Evolutionary conservation across 371 early-diverging fungal species (phyloP).

Genomic region (Pancytospora epiphaga): DNA sequence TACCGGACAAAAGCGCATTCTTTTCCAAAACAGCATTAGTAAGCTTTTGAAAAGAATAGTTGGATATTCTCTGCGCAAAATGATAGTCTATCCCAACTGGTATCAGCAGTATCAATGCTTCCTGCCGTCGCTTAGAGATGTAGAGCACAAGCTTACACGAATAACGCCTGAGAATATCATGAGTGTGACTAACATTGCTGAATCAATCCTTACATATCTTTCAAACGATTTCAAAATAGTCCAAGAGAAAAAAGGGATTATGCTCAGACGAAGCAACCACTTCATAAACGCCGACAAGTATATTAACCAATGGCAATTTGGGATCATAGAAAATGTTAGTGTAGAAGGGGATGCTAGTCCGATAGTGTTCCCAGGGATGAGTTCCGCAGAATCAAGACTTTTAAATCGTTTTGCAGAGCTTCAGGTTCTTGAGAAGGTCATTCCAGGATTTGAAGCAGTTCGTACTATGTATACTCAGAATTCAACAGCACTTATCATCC

Average conservation of each 20-base stretch:
- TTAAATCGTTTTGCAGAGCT: constrained; percentile 28
- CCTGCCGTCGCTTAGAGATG: constrained; percentile 37
- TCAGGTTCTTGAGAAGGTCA: constrained; percentile 42
- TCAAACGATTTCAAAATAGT: constrained; percentile 49
- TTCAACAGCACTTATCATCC: constrained; percentile 29
- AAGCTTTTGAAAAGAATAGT: constrained; percentile 39
- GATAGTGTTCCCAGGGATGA: too few species aligned
- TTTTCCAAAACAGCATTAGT: constrained; percentile 46
- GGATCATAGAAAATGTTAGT: not conserved
- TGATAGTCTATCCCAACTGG: constrained; percentile 54
- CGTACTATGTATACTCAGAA: constrained; percentile 16
- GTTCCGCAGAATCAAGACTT: constrained; percentile 23
- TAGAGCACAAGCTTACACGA: constrained; percentile 25
- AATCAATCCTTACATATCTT: constrained; percentile 34
- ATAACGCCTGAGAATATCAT: constrained; percentile 22
- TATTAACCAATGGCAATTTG: not conserved
- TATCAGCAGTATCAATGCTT: constrained; percentile 50
- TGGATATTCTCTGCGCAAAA: constrained; percentile 33
- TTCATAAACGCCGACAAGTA: constrained; percentile 20
- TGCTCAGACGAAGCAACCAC: constrained; percentile 29
- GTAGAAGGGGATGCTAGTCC: too few species aligned
- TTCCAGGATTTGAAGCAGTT: constrained; percentile 37
- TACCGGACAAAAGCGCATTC: constrained; percentile 37
- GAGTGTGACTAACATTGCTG: constrained; percentile 19
- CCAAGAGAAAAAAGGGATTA: not conserved